Conservation (phyloP, 2,329 filamentous ascomycete genomes). For the Fusarium goolgardi region DNA sequence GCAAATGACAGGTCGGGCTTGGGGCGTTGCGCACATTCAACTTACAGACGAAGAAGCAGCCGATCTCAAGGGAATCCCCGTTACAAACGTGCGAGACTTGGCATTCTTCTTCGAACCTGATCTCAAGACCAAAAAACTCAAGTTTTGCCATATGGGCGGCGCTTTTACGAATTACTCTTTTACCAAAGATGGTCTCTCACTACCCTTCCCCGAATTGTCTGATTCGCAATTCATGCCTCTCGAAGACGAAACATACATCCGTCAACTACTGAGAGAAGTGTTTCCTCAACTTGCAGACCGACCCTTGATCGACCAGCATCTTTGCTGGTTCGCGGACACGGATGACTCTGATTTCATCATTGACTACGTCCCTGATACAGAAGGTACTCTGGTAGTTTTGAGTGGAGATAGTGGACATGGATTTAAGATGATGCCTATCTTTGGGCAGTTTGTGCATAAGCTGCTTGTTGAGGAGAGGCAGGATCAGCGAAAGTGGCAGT, state of each 20-base stretch:
- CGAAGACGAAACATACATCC: slow-evolving; percentile 27
- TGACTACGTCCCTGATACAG: slow-evolving; percentile 27
- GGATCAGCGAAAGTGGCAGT: slow-evolving; percentile 27
- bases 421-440: slow-evolving; percentile 34
- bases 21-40: slow-evolving; percentile 32
- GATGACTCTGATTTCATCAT: slow-evolving; percentile 38
- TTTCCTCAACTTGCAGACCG: slow-evolving; percentile 8
- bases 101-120: slow-evolving; percentile 35
- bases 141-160: slow-evolving; percentile 36
- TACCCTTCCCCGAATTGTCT: slow-evolving; percentile 2
- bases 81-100: slow-evolving; percentile 31
- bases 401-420: slow-evolving; percentile 31
- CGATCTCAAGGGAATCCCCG: slow-evolving; percentile 23
- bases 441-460: slow-evolving; percentile 26
- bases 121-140: slow-evolving; percentile 26
- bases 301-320: slow-evolving; percentile 28
- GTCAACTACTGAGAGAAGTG: slow-evolving; percentile 20
- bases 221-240: slow-evolving; percentile 34
- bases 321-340: slow-evolving; percentile 34
- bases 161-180: slow-evolving; percentile 31
- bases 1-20: slow-evolving; percentile 29
- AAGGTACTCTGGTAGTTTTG: slow-evolving; percentile 13
- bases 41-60: slow-evolving; percentile 26
- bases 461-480: slow-evolving; percentile 20
- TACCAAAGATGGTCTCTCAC: slow-evolving; percentile 27